These are phyloP conservation scores for Streptanthus diversifolius DNA, from an alignment of 345 rosid genomes.

Conservation along the genomic window DNA sequence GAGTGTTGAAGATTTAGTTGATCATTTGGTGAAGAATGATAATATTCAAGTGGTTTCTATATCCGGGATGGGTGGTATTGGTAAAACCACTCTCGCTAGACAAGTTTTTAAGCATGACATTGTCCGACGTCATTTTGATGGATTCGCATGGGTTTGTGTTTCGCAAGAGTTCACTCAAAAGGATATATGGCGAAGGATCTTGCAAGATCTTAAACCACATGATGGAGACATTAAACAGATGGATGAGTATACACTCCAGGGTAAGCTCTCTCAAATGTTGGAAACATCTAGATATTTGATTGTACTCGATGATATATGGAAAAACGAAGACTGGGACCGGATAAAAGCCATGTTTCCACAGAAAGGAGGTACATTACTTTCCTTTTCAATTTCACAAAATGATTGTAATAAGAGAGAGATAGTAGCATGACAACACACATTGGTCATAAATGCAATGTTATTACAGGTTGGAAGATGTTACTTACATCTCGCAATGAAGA, in stretches of 20 bases:
- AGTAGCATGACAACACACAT: background rate
- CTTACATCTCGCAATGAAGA: conserved; percentile 37
- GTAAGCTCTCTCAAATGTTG: conserved; percentile 3
- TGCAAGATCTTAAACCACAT: conserved; percentile 25
- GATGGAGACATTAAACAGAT: conserved; percentile 15
- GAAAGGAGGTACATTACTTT: background rate
- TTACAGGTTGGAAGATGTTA: conserved; percentile 34
- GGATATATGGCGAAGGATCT: conserved; percentile 32
- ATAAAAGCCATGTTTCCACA: background rate
- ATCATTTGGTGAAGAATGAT: background rate
- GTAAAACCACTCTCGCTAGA: conserved; percentile 45
- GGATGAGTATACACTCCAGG: conserved; percentile 23
- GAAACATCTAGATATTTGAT: background rate
- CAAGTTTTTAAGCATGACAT: conserved; percentile 15
- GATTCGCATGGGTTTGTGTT: conserved; percentile 39
- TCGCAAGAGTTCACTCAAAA: conserved; percentile 32
- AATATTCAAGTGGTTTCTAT: conserved; percentile 25
- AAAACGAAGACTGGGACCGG: background rate
- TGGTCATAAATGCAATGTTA: background rate
- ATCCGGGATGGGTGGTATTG: conserved; percentile 52
- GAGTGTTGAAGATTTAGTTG: conserved; percentile 19
- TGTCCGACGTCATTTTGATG: conserved; percentile 25
- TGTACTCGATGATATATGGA: background rate
- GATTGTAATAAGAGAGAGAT: background rate
- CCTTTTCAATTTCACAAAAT: background rate